Percentiles rank a stretch among this genome's conserved stretches.
Evolutionary conservation across 2,329 filamentous ascomycete species (phyloP).

Genomic region (Xylariaceae sp.): DNA sequence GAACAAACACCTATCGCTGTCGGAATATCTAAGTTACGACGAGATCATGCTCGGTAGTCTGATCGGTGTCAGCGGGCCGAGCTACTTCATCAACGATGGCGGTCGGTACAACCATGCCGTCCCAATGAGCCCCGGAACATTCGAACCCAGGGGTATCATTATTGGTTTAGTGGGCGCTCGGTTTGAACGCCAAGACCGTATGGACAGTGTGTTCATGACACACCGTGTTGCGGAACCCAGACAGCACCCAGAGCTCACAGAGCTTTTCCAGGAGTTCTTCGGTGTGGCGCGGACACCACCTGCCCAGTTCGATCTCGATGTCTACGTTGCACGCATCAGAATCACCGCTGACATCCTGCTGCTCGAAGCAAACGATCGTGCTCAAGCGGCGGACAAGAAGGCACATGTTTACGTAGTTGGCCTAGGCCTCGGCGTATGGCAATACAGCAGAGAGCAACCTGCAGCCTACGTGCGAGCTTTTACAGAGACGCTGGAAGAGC

Average conservation of each 20-base stretch:
- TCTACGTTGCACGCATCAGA: conserved; percentile 35
- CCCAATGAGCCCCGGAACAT: conserved; percentile 12
- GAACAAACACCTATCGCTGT: conserved; percentile 23
- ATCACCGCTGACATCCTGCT: conserved; percentile 34
- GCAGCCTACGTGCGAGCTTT: conserved; percentile 28
- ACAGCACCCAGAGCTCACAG: conserved; percentile 28
- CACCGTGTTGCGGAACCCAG: neutral
- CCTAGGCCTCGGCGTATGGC: conserved; percentile 38
- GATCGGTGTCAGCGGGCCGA: conserved; percentile 36
- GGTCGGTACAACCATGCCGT: conserved; percentile 27
- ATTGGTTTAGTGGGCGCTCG: conserved; percentile 38
- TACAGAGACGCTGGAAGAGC: conserved; percentile 12
- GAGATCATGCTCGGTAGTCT: conserved; percentile 40
- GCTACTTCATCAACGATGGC: conserved; percentile 38
- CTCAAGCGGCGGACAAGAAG: conserved; percentile 18
- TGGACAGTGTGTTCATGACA: conserved; percentile 32
- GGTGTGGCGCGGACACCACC: neutral
- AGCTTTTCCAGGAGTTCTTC: conserved; percentile 32
- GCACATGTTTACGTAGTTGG: conserved; percentile 39
- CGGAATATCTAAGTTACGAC: conserved; percentile 39
- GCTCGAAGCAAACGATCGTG: conserved; percentile 35
- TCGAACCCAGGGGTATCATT: conserved; percentile 35
- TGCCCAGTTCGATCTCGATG: conserved; percentile 22
- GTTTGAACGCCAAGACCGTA: conserved; percentile 35
- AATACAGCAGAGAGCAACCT: conserved; percentile 14